Conservation (phyloP, 805 yeast genomes). For the Sugiyamaella smithiae region DNA sequence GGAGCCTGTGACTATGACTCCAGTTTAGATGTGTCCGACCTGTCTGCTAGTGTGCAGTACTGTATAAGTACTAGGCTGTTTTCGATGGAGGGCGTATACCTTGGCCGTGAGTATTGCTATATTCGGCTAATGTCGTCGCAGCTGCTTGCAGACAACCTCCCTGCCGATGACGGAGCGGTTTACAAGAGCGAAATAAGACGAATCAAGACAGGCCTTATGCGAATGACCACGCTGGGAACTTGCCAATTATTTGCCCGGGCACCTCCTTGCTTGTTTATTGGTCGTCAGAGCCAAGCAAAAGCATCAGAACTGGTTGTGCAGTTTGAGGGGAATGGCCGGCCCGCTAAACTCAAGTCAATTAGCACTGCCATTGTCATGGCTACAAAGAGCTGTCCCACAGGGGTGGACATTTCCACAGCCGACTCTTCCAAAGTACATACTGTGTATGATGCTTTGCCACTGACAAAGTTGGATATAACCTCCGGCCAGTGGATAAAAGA, state of each 20-base stretch:
- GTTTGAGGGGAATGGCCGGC: neutral
- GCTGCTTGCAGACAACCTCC: neutral
- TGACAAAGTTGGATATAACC: conserved; percentile 3
- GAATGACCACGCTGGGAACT: neutral
- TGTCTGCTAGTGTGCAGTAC: conserved; percentile 10
- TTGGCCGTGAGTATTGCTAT: neutral
- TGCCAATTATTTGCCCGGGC: neutral
- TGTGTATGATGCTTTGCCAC: neutral
- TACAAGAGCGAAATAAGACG: neutral
- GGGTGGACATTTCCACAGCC: neutral
- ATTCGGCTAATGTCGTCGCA: conserved; percentile 5
- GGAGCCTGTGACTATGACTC: conserved; percentile 1
- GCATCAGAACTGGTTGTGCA: neutral
- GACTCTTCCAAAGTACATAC: neutral
- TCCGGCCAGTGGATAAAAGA: neutral
- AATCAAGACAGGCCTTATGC: conserved; percentile 1
- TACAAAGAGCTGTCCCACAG: conserved; percentile 4
- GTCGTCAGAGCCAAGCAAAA: neutral
- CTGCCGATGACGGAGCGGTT: neutral
- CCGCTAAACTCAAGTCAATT: conserved; percentile 6
- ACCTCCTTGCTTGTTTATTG: neutral
- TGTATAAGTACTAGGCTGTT: conserved; percentile 5
- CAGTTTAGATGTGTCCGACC: conserved; percentile 12
- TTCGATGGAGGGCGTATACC: neutral
- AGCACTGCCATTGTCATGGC: neutral